Evolutionary conservation across 371 early-diverging fungal species (phyloP).

Genomic region (Syncephalastrum racemosum): DNA sequence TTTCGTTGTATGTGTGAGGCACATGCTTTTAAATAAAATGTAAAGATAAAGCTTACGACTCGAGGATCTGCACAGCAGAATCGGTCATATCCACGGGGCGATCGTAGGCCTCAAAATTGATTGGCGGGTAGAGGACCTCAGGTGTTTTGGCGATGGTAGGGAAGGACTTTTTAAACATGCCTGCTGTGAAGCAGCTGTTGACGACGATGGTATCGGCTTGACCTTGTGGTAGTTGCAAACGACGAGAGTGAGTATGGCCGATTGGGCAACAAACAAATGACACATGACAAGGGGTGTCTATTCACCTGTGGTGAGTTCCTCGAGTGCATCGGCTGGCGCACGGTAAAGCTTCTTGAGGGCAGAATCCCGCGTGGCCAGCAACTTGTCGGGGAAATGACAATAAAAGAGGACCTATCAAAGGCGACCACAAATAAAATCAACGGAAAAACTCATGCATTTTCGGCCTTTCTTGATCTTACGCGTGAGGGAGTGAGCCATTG

Average conservation of each 20-base stretch:
- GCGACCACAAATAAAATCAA: neutral
- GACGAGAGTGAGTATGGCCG: neutral
- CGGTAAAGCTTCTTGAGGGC: slow-evolving; percentile 77
- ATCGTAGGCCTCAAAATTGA: slow-evolving; percentile 74
- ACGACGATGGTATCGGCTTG: slow-evolving; percentile 88
- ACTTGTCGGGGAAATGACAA: slow-evolving; percentile 95
- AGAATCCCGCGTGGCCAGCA: slow-evolving; percentile 68
- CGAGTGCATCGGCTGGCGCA: slow-evolving; percentile 77
- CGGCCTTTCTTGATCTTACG: slow-evolving; percentile 29
- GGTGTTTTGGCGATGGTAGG: slow-evolving; percentile 58
- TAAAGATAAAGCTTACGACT: slow-evolving; percentile 38
- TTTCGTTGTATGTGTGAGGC: neutral
- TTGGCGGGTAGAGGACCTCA: slow-evolving; percentile 84
- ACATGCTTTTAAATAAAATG: neutral
- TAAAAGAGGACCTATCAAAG: slow-evolving; percentile 80
- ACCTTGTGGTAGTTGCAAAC: slow-evolving; percentile 36
- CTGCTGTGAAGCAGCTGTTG: slow-evolving; percentile 88
- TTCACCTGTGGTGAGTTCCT: slow-evolving; percentile 82
- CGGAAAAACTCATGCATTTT: slow-evolving; percentile 1
- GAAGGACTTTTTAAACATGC: slow-evolving; percentile 75
- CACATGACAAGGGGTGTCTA: neutral
- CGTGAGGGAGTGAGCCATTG: slow-evolving; percentile 59
- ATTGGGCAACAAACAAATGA: too few species aligned
- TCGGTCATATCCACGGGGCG: slow-evolving; percentile 53
- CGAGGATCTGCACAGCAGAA: slow-evolving; percentile 53